A percentile compares a stretch with the other conserved stretches of the same genome.
These are phyloP conservation scores for Candida khao-thaluensis DNA, from an alignment of 805 yeast species.

Conservation along the genomic window DNA sequence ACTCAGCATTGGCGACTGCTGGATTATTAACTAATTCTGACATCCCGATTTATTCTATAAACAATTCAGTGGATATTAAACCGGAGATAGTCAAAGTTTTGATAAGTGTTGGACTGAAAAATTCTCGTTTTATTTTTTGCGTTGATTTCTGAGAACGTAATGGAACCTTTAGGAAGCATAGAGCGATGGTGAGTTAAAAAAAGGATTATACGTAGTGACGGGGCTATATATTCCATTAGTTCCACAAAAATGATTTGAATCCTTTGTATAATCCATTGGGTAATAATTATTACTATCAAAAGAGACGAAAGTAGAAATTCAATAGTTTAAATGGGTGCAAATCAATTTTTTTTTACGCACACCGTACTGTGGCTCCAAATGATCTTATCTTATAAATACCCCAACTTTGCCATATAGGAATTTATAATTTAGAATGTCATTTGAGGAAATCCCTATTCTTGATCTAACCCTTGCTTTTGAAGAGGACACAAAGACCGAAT, in stretches of 20 bases:
- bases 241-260: too few relatives aligned
- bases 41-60: constrained; percentile 20
- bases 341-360: neutral
- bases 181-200: too few relatives aligned
- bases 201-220: too few relatives aligned
- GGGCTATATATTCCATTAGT: too few relatives aligned
- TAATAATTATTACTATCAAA: too few relatives aligned
- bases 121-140: neutral
- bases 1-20: constrained; percentile 66
- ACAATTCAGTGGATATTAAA: neutral
- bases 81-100: neutral
- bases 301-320: too few relatives aligned
- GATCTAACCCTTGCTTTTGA: constrained; percentile 44
- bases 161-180: neutral
- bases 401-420: neutral
- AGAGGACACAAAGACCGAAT: constrained; percentile 34
- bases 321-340: neutral
- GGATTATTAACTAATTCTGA: constrained; percentile 63
- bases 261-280: too few relatives aligned
- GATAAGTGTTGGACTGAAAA: constrained; percentile 1
- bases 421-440: constrained; percentile 25
- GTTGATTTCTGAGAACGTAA: neutral
- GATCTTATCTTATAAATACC: neutral
- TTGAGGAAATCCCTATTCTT: constrained; percentile 42
- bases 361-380: constrained; percentile 2